These are phyloP conservation scores for Nidularia pulvinata DNA, from an alignment of 768 basidiomycete species.

Conservation along the genomic window DNA sequence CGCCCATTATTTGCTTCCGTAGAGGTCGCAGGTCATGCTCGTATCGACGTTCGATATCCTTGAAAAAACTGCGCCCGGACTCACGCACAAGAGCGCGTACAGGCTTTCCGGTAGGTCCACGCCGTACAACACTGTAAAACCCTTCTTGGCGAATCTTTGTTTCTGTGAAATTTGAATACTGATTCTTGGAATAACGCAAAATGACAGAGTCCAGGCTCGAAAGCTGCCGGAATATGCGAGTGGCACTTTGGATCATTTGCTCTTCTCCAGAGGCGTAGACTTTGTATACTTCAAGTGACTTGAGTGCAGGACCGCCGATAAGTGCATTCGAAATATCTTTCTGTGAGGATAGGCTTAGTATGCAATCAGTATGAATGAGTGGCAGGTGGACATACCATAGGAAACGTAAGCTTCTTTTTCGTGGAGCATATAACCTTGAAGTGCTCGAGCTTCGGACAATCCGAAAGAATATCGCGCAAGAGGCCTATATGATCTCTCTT, in stretches of 20 bases:
- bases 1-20: no score
- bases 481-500: constrained; percentile 15
- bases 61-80: constrained; percentile 6
- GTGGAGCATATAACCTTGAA: constrained; percentile 16
- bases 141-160: constrained; percentile 10
- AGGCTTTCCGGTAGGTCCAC: neutral
- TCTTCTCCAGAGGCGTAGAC: constrained; percentile 10
- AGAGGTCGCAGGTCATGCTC: no score
- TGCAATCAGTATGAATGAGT: neutral
- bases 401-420: constrained; percentile 10
- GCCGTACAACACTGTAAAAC: constrained; percentile 7
- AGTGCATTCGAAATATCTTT: no score
- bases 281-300: constrained; percentile 12
- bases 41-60: constrained; percentile 4
- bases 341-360: no score
- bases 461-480: constrained; percentile 10
- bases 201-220: constrained; percentile 12
- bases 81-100: constrained; percentile 10
- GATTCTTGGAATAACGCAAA: constrained; percentile 8
- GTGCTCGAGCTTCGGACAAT: constrained; percentile 11
- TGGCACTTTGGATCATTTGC: constrained; percentile 11
- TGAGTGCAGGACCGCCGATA: constrained; percentile 1
- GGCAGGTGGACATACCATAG: constrained; percentile 9
- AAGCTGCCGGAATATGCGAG: constrained; percentile 7
- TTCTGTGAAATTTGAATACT: constrained; percentile 7